Conservation (phyloP, 169 alveolate species). For the Plasmodium vivax region DNA sequence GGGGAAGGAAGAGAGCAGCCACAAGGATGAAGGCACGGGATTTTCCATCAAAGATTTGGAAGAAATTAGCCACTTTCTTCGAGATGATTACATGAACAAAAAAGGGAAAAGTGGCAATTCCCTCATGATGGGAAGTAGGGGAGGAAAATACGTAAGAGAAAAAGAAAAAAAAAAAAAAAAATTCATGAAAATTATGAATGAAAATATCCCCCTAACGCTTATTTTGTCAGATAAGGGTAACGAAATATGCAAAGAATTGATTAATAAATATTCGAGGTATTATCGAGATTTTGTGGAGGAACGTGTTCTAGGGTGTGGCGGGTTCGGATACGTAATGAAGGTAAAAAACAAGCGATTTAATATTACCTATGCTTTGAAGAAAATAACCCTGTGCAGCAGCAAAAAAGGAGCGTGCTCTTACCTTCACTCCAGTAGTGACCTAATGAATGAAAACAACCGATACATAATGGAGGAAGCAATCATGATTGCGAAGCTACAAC, state of each 20-base stretch:
- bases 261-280: slow-evolving; percentile 79
- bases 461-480: slow-evolving; percentile 86
- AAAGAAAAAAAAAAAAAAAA: slow-evolving; percentile 45
- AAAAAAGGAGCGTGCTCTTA: slow-evolving; percentile 17
- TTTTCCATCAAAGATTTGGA: slow-evolving; percentile 41
- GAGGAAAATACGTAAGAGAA: slow-evolving; percentile 12
- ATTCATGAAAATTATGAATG: slow-evolving; percentile 46
- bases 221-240: slow-evolving; percentile 47
- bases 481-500: slow-evolving; percentile 87
- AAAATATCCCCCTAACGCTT: slow-evolving; percentile 49
- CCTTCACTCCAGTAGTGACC: slow-evolving; percentile 42
- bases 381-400: slow-evolving; percentile 70
- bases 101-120: not conserved
- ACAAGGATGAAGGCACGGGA: not conserved
- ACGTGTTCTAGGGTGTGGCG: slow-evolving; percentile 86
- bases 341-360: slow-evolving; percentile 81
- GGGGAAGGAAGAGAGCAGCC: not conserved
- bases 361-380: slow-evolving; percentile 85
- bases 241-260: slow-evolving; percentile 53
- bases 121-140: not conserved
- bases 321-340: slow-evolving; percentile 88
- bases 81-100: slow-evolving; percentile 23
- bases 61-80: slow-evolving; percentile 42
- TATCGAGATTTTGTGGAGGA: slow-evolving; percentile 85
- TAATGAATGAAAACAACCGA: slow-evolving; percentile 75